These are phyloP conservation scores for Leccinum truebloodii DNA, from an alignment of 768 basidiomycete genomes.

Conservation along the genomic window DNA sequence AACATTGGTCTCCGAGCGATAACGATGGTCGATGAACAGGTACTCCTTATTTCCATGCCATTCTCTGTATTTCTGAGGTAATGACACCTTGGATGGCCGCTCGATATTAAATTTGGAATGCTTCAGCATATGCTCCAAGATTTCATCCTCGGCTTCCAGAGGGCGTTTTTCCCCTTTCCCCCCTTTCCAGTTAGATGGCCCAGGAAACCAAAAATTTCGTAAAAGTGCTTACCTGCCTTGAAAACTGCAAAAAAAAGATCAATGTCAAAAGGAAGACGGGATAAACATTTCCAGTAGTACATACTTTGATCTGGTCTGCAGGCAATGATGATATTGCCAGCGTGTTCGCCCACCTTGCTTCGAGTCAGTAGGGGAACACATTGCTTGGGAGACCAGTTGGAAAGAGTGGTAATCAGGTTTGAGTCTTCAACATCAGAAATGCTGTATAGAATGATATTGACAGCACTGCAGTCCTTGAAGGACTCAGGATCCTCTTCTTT, in stretches of 20 bases:
- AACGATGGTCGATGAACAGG: no score
- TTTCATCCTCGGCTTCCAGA: not conserved
- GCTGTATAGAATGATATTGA: not conserved
- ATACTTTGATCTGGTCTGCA: not conserved
- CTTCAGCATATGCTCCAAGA: not conserved
- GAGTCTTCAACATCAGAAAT: not conserved
- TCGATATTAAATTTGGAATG: not conserved
- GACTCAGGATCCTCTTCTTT: not conserved
- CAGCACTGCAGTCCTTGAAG: not conserved
- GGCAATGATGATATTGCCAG: not conserved
- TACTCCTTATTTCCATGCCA: no score
- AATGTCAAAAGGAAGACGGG: not conserved
- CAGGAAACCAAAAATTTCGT: not conserved
- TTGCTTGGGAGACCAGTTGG: not conserved
- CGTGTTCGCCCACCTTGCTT: not conserved
- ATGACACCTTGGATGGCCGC: not conserved
- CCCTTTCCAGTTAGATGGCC: not conserved
- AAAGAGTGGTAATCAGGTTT: not conserved
- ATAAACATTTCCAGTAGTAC: not conserved
- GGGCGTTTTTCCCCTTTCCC: not conserved
- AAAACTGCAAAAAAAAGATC: not conserved
- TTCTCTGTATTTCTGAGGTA: no score
- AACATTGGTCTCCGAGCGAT: no score
- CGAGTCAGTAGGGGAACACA: not conserved
- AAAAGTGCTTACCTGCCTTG: not conserved